Conservation (phyloP, 139 green algal genomes). For the Volvox africanus region DNA sequence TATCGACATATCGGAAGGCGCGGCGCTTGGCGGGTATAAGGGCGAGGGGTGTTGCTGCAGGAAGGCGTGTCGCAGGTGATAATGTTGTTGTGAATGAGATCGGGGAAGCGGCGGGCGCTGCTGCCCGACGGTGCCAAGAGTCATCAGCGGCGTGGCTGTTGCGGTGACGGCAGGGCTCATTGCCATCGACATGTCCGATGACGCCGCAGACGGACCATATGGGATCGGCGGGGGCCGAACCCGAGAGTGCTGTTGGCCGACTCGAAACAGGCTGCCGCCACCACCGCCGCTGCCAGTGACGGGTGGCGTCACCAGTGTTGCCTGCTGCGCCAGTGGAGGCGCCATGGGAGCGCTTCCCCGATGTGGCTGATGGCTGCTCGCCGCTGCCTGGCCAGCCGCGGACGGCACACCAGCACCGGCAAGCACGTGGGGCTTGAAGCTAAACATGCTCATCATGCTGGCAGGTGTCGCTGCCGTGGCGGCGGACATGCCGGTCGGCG, state of each 20-base stretch:
- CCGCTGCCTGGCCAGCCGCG: background rate
- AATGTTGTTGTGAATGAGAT: background rate
- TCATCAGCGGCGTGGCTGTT: background rate
- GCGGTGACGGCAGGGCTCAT: background rate
- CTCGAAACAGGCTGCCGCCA: background rate
- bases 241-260: background rate
- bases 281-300: background rate
- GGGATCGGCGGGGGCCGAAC: background rate
- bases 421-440: slow-evolving; percentile 1
- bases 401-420: background rate
- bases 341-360: background rate
- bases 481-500: no score
- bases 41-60: background rate
- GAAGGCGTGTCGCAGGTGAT: background rate
- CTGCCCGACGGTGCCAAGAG: background rate
- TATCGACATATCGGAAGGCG: slow-evolving; percentile 38
- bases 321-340: background rate
- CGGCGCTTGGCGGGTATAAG: background rate
- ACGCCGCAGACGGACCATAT: background rate
- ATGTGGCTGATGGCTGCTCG: background rate
- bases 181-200: slow-evolving; percentile 21
- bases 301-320: background rate
- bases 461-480: background rate
- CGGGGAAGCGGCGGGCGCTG: background rate
- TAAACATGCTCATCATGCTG: slow-evolving; percentile 39